Percentiles rank a stretch among this genome's conserved stretches.
Conservation (phyloP, 495 filamentous ascomycete genomes). For the Astrothelium macrocarpum region DNA sequence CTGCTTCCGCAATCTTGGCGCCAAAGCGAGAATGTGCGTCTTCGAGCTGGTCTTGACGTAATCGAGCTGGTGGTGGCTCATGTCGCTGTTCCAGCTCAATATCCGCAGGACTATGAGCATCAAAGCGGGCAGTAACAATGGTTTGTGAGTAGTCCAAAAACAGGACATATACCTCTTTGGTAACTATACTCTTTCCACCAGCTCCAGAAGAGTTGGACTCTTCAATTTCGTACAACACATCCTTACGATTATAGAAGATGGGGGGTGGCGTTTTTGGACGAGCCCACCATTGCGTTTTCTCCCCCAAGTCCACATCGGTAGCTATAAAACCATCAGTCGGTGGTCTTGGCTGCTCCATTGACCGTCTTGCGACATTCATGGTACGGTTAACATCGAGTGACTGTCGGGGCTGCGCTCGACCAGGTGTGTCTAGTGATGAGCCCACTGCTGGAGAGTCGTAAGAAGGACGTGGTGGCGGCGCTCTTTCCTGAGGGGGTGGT, state of each 20-base stretch:
- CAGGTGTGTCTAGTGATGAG: background rate
- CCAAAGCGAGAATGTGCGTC: constrained; percentile 70
- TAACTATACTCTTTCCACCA: constrained; percentile 57
- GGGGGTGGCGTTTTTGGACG: constrained; percentile 67
- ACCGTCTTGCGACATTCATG: constrained; percentile 47
- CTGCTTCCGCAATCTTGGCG: constrained; percentile 57
- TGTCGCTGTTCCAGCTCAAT: constrained; percentile 76
- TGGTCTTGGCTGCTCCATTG: constrained; percentile 59
- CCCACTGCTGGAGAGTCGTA: constrained; percentile 46
- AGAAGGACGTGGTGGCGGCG: constrained; percentile 50
- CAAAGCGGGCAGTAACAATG: constrained; percentile 70
- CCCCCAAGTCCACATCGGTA: constrained; percentile 69
- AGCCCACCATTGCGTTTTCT: constrained; percentile 72
- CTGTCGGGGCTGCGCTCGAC: constrained; percentile 38
- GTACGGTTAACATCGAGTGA: constrained; percentile 59
- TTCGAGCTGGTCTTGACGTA: constrained; percentile 92
- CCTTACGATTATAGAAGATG: constrained; percentile 68
- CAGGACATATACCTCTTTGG: constrained; percentile 73
- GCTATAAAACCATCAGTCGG: constrained; percentile 74
- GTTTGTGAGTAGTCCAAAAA: constrained; percentile 97
- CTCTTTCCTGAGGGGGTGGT: constrained; percentile 13
- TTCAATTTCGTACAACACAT: constrained; percentile 74
- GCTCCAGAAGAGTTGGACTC: constrained; percentile 61
- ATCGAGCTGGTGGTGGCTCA: constrained; percentile 67
- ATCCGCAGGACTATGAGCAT: constrained; percentile 61